Evolutionary conservation across 2,329 filamentous ascomycete species (phyloP).

Genomic region (Aaosphaeria arxii): DNA sequence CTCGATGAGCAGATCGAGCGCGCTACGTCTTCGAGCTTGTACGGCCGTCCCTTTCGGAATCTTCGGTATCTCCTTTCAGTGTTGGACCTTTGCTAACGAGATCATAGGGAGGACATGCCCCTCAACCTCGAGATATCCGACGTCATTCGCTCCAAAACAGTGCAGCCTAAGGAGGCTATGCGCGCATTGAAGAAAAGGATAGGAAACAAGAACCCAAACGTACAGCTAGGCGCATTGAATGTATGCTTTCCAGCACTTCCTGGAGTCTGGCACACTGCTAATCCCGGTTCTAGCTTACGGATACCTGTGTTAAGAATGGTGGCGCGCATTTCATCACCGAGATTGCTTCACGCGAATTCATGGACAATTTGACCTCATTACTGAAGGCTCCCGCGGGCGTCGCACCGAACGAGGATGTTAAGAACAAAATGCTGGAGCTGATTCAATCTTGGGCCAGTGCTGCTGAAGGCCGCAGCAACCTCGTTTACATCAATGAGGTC

Average conservation of each 20-base stretch:
- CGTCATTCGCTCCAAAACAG: conserved; percentile 93
- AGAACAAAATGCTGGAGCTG: conserved; percentile 84
- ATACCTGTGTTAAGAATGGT: conserved; percentile 98
- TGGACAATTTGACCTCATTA: conserved; percentile 92
- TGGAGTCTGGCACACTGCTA: conserved; percentile 5
- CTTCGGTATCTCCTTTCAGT: background rate
- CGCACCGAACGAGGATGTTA: conserved; percentile 81
- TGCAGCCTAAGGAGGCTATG: conserved; percentile 98
- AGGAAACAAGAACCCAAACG: conserved; percentile 96
- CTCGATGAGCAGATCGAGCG: conserved; percentile 97
- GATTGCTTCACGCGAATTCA: conserved; percentile 95
- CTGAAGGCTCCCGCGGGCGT: conserved; percentile 74
- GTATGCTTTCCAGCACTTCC: conserved; percentile 47
- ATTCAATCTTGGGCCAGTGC: conserved; percentile 92
- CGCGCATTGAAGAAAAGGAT: conserved; percentile 90
- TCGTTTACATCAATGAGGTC: conserved; percentile 83
- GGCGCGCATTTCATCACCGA: conserved; percentile 92
- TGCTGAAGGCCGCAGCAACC: conserved; percentile 77
- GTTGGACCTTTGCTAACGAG: conserved; percentile 7
- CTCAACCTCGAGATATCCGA: conserved; percentile 98
- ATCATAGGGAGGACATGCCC: conserved; percentile 82
- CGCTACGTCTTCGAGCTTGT: conserved; percentile 92
- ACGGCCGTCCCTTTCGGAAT: conserved; percentile 35
- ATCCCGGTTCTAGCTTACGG: conserved; percentile 65
- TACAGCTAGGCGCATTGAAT: conserved; percentile 91